These are phyloP conservation scores for Rutstroemia sp. DNA, from an alignment of 2,329 filamentous ascomycete genomes.

Conservation along the genomic window DNA sequence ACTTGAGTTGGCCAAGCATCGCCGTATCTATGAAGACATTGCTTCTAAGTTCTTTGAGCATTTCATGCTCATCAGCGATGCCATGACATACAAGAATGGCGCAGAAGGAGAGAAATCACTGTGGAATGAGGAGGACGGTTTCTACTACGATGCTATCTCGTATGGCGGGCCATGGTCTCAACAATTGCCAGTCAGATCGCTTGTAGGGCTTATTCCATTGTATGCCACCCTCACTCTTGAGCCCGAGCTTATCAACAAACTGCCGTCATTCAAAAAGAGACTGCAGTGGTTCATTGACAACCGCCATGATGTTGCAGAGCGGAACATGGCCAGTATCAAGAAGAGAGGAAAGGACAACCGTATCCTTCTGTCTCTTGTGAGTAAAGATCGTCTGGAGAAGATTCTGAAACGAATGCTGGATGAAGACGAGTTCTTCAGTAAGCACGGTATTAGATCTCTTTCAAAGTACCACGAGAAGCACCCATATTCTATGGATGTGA, in stretches of 20 bases:
- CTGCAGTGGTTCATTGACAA: constrained; percentile 93
- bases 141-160: constrained; percentile 97
- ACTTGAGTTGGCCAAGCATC: constrained; percentile 88
- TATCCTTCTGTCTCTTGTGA: constrained; percentile 82
- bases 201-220: constrained; percentile 88
- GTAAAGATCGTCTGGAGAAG: constrained; percentile 82
- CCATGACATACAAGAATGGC: constrained; percentile 78
- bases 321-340: constrained; percentile 90
- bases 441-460: constrained; percentile 84
- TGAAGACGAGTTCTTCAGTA: constrained; percentile 85
- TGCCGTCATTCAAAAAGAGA: constrained; percentile 88
- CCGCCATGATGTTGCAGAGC: constrained; percentile 75
- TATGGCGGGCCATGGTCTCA: constrained; percentile 92
- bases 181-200: constrained; percentile 82
- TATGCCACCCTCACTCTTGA: constrained; percentile 90
- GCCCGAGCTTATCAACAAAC: constrained; percentile 84
- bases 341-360: constrained; percentile 86
- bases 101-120: constrained; percentile 71
- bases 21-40: constrained; percentile 92
- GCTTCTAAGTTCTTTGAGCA: constrained; percentile 99
- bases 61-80: constrained; percentile 95
- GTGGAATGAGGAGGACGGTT: constrained; percentile 95
- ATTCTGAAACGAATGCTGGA: constrained; percentile 90
- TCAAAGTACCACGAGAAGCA: constrained; percentile 87
- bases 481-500: constrained; percentile 92